A percentile compares a stretch with the other conserved stretches of the same genome.
Conservation (phyloP, 192 early-diverging fungal genomes). For the Spizellomyces sp. region DNA sequence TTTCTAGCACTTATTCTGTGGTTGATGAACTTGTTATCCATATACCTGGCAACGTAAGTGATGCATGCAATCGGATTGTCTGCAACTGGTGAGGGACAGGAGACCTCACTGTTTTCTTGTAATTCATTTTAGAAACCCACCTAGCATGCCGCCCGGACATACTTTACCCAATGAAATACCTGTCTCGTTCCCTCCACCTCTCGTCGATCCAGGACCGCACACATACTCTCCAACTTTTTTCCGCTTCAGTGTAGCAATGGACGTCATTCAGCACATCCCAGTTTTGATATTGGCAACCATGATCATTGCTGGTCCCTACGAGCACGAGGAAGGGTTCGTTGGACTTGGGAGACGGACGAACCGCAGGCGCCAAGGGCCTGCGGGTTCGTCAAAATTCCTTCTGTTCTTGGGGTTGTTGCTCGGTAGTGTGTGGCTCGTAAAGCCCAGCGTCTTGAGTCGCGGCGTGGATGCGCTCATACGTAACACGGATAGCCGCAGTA, state of each 20-base stretch:
- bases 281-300: slow-evolving; percentile 8
- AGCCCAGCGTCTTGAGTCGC: slow-evolving; percentile 32
- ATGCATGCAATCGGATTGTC: too few species aligned
- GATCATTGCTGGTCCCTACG: slow-evolving; percentile 11
- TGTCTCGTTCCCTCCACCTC: slow-evolving; percentile 5
- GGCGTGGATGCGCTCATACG: slow-evolving; percentile 7
- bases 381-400: slow-evolving; percentile 12
- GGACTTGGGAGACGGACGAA: neutral
- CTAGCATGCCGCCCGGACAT: slow-evolving; percentile 1
- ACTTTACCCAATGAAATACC: neutral
- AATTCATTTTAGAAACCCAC: neutral
- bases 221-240: slow-evolving; percentile 8
- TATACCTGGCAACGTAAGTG: slow-evolving; percentile 16
- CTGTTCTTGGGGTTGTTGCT: slow-evolving; percentile 19
- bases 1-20: slow-evolving; percentile 15
- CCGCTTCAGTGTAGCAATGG: slow-evolving; percentile 1
- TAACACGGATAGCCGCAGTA: neutral
- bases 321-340: neutral
- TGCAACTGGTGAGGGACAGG: neutral
- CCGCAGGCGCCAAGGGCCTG: slow-evolving; percentile 23
- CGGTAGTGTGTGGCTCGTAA: slow-evolving; percentile 14
- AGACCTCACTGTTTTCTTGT: neutral
- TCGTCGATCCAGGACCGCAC: slow-evolving; percentile 8
- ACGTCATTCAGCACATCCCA: slow-evolving; percentile 27
- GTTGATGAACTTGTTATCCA: slow-evolving; percentile 9